Evolutionary conservation across 2,329 filamentous ascomycete genomes (phyloP).

Genomic region (Verruconis gallopava): DNA sequence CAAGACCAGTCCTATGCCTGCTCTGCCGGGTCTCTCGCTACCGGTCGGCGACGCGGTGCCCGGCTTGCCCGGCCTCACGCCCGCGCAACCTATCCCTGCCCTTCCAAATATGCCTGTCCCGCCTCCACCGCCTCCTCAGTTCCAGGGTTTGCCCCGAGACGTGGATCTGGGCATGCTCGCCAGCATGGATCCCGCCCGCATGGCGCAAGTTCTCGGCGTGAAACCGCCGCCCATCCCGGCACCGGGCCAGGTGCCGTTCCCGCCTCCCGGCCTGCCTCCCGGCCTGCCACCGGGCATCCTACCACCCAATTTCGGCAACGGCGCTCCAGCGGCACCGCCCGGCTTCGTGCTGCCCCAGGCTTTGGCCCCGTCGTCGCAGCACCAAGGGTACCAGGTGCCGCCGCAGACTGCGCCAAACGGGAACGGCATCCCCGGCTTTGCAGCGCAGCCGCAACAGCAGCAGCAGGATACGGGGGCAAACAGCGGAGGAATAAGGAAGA

Average conservation of each 20-base stretch:
- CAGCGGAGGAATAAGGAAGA: conserved; percentile 34
- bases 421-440: conserved; percentile 20
- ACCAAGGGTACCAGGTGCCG: conserved; percentile 21
- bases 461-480: conserved; percentile 22
- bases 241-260: conserved; percentile 9
- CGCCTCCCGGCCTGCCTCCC: conserved; percentile 6
- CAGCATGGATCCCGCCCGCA: conserved; percentile 19
- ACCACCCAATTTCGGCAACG: background rate
- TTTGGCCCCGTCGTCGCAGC: conserved; percentile 14
- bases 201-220: conserved; percentile 19
- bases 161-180: conserved; percentile 17
- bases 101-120: background rate
- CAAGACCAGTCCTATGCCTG: conserved; percentile 36
- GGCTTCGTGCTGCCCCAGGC: conserved; percentile 12
- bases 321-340: background rate
- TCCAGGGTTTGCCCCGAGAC: conserved; percentile 31
- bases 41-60: conserved; percentile 16
- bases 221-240: conserved; percentile 17
- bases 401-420: conserved; percentile 15
- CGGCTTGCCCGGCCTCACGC: background rate
- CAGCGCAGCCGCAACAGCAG: conserved; percentile 17
- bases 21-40: conserved; percentile 44
- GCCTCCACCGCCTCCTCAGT: conserved; percentile 17
- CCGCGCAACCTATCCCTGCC: background rate
- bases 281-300: conserved; percentile 7